Evolutionary conservation across 1,284 basidiomycete species (phyloP), one percentile per base, ranked within the genome.

Genomic region (Vanrija sp.): DNA sequence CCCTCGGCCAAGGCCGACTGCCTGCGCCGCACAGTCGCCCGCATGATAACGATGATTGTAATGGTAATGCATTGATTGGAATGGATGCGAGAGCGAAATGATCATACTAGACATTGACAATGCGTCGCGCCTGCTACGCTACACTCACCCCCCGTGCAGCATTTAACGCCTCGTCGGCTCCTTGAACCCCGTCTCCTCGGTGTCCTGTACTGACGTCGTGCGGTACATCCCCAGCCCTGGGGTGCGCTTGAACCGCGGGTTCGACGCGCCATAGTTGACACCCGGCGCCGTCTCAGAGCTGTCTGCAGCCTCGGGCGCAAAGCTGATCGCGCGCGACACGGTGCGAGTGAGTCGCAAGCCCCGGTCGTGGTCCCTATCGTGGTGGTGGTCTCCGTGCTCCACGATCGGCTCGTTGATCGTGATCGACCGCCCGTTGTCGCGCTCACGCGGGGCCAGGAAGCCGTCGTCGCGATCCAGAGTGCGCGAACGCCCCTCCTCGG

Each of bases 221-320:
- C 75, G 61, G 55, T 59, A 72, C 69, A 77, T 71, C 16, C 68
- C 57, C 43, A 77, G 55, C 2, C 57, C 57, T 1, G 71, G 73
- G 51, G 67, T 73, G 25, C 49, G 51, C 55, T 64, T 72, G 60
- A 75, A 75, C 7, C 65, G 65, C 7, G 75, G 71, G 8, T 59
- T 57, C 8, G 51, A 58, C 18, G 54, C 62, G 19, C 74, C 74
- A 44, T 73, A 74, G 54, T 72, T 72, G 18, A 47, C 50, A 46
- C 62, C 60, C 0, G 74, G 74, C 0, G 72, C 73, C 5, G 73
- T 72, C 16, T 75, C 72, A 3, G 64, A 66, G 4, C 64, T 66
- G 34, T 54, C 46, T 5, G 65, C 61, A 1, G 58, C 60, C 38
- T 72, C 67, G 6, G 62, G 62, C 9, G 73, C 73, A 47, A 77